A percentile compares a stretch with the other conserved stretches of the same genome.
phyloP scores from a whole-genome alignment of 768 basidiomycete genomes.

The Scleroderma bovista region DNA sequence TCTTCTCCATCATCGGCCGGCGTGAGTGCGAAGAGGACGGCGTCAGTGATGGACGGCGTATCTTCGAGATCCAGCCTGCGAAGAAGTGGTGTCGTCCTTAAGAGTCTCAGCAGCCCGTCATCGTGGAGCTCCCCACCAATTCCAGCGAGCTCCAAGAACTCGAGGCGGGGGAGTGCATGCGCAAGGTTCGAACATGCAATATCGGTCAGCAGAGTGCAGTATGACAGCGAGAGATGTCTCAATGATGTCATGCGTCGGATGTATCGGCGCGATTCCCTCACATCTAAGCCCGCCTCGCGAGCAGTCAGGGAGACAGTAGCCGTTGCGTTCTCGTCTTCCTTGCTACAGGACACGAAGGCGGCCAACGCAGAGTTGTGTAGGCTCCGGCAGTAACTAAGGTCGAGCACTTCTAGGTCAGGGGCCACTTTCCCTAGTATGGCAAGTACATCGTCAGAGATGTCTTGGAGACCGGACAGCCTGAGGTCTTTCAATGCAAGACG shows the following conservation, averaged over 20 bases:
- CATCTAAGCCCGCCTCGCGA: slow-evolving; percentile 60
- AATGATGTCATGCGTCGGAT: slow-evolving; percentile 62
- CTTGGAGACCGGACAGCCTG: slow-evolving; percentile 60
- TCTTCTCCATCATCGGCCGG: slow-evolving; percentile 28
- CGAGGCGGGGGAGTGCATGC: slow-evolving; percentile 62
- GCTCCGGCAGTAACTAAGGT: slow-evolving; percentile 67
- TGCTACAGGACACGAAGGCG: slow-evolving; percentile 56
- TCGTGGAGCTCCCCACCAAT: slow-evolving; percentile 66
- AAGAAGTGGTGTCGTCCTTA: slow-evolving; percentile 65
- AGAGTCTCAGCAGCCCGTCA: slow-evolving; percentile 65
- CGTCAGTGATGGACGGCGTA: slow-evolving; percentile 67
- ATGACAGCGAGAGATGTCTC: slow-evolving; percentile 69
- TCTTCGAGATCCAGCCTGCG: slow-evolving; percentile 84
- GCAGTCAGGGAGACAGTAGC: slow-evolving; percentile 50
- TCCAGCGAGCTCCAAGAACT: slow-evolving; percentile 74
- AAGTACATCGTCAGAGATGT: slow-evolving; percentile 57
- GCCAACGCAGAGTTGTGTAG: slow-evolving; percentile 74
- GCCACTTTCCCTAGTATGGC: slow-evolving; percentile 60
- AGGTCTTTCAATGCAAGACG: slow-evolving; percentile 56
- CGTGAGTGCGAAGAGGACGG: slow-evolving; percentile 61
- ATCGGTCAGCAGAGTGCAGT: slow-evolving; percentile 68
- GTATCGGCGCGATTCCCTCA: slow-evolving; percentile 42
- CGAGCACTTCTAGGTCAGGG: slow-evolving; percentile 71
- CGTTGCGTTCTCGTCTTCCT: slow-evolving; percentile 18
- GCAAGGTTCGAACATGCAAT: slow-evolving; percentile 69